Percentiles rank a stretch among this genome's conserved stretches.
phyloP scores from a whole-genome alignment of 2,329 filamentous ascomycete genomes.

The Phaeosphaeriaceae sp. region DNA sequence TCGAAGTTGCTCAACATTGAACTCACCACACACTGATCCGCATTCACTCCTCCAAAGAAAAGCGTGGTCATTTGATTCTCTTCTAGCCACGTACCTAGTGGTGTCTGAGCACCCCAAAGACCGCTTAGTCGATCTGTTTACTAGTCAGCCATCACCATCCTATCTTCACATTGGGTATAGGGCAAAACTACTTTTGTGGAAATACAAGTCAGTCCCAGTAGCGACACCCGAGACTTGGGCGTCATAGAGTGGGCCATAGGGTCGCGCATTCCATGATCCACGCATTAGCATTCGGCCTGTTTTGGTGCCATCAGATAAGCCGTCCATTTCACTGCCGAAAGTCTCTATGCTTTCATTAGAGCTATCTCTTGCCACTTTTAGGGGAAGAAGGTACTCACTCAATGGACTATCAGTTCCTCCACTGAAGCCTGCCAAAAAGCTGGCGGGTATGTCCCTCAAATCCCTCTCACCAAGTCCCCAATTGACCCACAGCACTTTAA shows the following conservation, averaged over 20 bases:
- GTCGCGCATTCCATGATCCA: slow-evolving; percentile 47
- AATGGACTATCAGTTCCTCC: slow-evolving; percentile 5
- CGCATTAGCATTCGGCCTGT: slow-evolving; percentile 42
- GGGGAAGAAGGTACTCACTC: slow-evolving; percentile 3
- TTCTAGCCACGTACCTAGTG: slow-evolving; percentile 41
- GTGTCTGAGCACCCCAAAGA: slow-evolving; percentile 43
- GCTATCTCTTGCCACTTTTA: background rate
- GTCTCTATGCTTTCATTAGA: slow-evolving; percentile 6
- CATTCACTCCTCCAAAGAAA: slow-evolving; percentile 48
- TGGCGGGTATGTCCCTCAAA: slow-evolving; percentile 39
- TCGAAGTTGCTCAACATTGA: background rate
- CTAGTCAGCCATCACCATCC: background rate
- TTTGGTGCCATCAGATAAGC: slow-evolving; percentile 20
- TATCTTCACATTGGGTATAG: background rate
- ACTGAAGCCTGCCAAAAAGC: slow-evolving; percentile 22
- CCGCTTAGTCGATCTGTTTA: slow-evolving; percentile 39
- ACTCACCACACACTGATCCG: slow-evolving; percentile 44
- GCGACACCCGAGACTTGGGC: slow-evolving; percentile 21
- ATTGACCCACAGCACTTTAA: slow-evolving; percentile 45
- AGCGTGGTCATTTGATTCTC: slow-evolving; percentile 46
- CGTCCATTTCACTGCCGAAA: slow-evolving; percentile 20
- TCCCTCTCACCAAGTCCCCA: slow-evolving; percentile 46
- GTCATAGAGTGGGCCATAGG: slow-evolving; percentile 45
- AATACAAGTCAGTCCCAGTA: slow-evolving; percentile 21
- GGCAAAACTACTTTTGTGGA: slow-evolving; percentile 35